These are phyloP conservation scores for Neurospora tetrasperma DNA, from an alignment of 495 filamentous ascomycete species.

Conservation along the genomic window DNA sequence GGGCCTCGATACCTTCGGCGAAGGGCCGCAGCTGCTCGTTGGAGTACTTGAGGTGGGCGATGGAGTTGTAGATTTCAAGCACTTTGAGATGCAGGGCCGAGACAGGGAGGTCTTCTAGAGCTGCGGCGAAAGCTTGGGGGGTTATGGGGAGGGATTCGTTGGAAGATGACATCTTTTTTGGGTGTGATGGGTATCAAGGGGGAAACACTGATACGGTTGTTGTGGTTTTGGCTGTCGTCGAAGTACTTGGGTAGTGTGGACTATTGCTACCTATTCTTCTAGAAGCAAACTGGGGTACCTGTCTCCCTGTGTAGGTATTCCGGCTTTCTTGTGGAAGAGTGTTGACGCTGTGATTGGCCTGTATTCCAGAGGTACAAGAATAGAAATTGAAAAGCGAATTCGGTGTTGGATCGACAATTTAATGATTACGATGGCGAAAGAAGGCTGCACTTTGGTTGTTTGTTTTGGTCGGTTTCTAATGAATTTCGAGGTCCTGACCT, in stretches of 20 bases:
- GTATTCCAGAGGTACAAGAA: not conserved
- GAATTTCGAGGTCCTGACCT: not conserved
- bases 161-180: conserved; percentile 27
- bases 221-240: not conserved
- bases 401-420: not conserved
- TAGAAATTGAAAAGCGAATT: not conserved
- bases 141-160: conserved; percentile 46
- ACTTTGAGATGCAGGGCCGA: conserved; percentile 67
- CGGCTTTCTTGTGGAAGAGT: not conserved
- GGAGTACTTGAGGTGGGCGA: conserved; percentile 68
- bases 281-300: not conserved
- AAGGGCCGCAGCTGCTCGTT: conserved; percentile 63
- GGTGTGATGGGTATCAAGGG: not conserved
- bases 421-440: not conserved
- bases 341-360: not conserved
- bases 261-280: not conserved
- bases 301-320: not conserved
- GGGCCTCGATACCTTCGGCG: conserved; percentile 27
- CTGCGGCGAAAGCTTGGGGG: conserved; percentile 54
- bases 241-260: not conserved
- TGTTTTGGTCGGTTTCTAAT: not conserved
- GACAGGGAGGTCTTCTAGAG: conserved; percentile 62
- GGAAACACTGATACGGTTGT: not conserved
- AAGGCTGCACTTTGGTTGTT: not conserved
- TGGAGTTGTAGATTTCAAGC: conserved; percentile 71